Evolutionary conservation across 306 rosid genomes (phyloP), one percentile per base, ranked within the genome.

Genomic region (Boehmeria nivea): DNA sequence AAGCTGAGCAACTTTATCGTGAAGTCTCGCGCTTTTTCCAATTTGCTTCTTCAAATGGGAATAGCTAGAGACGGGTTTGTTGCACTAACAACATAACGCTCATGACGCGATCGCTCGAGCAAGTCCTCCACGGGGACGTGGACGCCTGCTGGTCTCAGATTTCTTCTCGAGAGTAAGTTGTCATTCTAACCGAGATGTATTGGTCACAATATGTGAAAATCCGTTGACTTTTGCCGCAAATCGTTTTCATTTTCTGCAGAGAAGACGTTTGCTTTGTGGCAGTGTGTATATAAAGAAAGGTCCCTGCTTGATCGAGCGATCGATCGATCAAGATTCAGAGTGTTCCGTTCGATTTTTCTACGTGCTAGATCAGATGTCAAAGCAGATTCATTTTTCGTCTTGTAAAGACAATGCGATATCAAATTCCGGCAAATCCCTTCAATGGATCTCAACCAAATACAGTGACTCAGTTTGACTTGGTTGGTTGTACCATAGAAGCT

Each of bases 1-100:
- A 91, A 78, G 96, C 95, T 8, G 87, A 87, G 61, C 93, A 81
- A 67, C 98, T 91, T 27, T 91, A 91, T 59, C 73, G 87, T 27
- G 98, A 91, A 74, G 95, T 82, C 61, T 87, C 89, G 21, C 81
- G 76, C 27, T 87, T 80, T 65, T 79, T 91, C 58, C 76, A 51
- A 16, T 61, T 75, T 11, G 36, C 78, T 43, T 46, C 81, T 46
- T 54, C 78, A 68, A 65, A 57, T 59, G 78, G 76, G 43, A 55
- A 47, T 56, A 26, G 57, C 54, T 56, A 59, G 78, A 39, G 71
- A 53, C 8, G 8, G 16, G 58, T 51, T 69, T 71, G 50, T 53
- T 21, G 66, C 63, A 16, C 38, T 26, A 60, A 66, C 33, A 45
- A 45, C 44, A 64, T 63, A 64, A 67, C 8, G 34, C 34, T 28